Evolutionary conservation across 2,329 filamentous ascomycete genomes (phyloP).

Genomic region (Scedosporium apiospermum): DNA sequence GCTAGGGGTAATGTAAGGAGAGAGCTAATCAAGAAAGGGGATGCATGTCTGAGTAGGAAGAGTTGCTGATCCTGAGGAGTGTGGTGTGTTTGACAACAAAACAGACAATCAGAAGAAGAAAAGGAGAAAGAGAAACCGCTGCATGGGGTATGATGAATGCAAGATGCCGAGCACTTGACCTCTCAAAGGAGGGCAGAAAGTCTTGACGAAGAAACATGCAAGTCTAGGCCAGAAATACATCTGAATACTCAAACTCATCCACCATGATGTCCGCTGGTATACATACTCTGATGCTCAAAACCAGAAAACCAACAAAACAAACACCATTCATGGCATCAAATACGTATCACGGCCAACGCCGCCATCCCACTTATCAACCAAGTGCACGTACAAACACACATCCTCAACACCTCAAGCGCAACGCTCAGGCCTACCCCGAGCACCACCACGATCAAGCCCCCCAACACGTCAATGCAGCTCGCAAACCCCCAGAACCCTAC

Average conservation of each 20-base stretch:
- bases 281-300: no score
- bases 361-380: not conserved
- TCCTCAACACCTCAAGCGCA: not conserved
- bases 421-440: not conserved
- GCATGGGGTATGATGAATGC: no score
- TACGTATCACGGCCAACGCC: not conserved
- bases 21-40: not conserved
- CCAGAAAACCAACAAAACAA: not conserved
- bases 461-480: constrained; percentile 9
- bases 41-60: not conserved
- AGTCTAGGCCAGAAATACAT: no score
- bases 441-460: not conserved
- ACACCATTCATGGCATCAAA: not conserved
- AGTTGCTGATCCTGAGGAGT: no score
- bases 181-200: no score
- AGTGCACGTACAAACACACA: not conserved
- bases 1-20: not conserved
- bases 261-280: no score
- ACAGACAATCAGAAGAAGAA: no score
- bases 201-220: no score
- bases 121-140: no score
- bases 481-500: not conserved
- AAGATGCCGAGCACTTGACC: no score
- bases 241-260: no score
- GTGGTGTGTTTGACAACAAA: no score